Conservation (phyloP, 129 eudicot species). For the Chrysanthemum makinoi region DNA sequence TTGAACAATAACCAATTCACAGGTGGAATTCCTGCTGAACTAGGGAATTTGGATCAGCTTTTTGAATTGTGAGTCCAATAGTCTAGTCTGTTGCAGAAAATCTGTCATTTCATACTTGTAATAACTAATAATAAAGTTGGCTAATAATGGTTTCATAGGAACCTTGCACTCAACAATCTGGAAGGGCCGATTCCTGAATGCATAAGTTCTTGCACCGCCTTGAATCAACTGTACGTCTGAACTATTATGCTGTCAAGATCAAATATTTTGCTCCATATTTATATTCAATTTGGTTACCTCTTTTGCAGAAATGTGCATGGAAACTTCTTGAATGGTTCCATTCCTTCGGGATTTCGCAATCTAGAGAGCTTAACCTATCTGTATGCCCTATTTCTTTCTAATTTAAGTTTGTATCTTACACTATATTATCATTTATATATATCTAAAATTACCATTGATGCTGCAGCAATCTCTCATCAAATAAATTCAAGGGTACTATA, state of each 20-base stretch:
- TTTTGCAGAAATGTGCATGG: slow-evolving; percentile 76
- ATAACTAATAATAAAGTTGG: not conserved
- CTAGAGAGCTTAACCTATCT: slow-evolving; percentile 86
- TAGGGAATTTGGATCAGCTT: slow-evolving; percentile 78
- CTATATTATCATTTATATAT: not conserved
- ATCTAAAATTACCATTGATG: not conserved
- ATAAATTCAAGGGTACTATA: slow-evolving; percentile 61
- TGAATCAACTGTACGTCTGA: slow-evolving; percentile 71
- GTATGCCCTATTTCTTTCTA: slow-evolving; percentile 40
- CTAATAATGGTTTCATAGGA: slow-evolving; percentile 36
- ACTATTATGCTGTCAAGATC: not conserved
- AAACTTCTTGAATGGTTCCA: slow-evolving; percentile 76
- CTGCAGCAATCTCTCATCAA: slow-evolving; percentile 81
- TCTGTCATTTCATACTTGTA: not conserved
- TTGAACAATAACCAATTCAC: slow-evolving; percentile 64
- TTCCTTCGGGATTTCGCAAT: slow-evolving; percentile 70
- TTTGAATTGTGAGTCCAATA: slow-evolving; percentile 68
- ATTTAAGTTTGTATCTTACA: not conserved
- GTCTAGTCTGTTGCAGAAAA: not conserved
- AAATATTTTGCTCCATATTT: not conserved
- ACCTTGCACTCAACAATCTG: slow-evolving; percentile 71
- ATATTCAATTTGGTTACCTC: not conserved
- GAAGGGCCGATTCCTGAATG: slow-evolving; percentile 87
- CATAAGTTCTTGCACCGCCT: slow-evolving; percentile 77
- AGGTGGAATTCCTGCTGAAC: slow-evolving; percentile 83